Conservation (phyloP, 2,329 filamentous ascomycete genomes). For the Tolypocladium ophioglossoides region DNA sequence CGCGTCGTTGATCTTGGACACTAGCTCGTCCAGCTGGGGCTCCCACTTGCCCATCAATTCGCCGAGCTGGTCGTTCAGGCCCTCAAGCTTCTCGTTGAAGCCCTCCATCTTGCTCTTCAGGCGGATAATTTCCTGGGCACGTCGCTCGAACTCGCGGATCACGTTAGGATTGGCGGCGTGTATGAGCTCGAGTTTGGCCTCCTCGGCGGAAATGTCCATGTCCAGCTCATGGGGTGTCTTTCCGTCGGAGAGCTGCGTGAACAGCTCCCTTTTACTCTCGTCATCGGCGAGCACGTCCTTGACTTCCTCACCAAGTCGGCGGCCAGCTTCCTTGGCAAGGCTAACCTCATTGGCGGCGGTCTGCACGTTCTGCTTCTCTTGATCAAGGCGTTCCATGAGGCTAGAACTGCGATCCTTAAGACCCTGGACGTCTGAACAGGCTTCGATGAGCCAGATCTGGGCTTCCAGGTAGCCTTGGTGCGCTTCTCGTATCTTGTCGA, state of each 20-base stretch:
- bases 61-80: conserved; percentile 47
- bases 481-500: conserved; percentile 50
- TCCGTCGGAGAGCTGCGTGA: conserved; percentile 32
- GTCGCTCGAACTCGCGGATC: conserved; percentile 66
- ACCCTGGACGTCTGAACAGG: conserved; percentile 63
- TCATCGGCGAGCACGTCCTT: conserved; percentile 27
- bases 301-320: conserved; percentile 22
- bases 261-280: conserved; percentile 27
- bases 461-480: conserved; percentile 58
- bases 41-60: conserved; percentile 69
- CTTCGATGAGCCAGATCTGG: conserved; percentile 66
- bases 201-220: conserved; percentile 62
- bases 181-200: conserved; percentile 68
- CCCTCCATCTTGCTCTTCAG: conserved; percentile 47
- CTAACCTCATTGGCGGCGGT: conserved; percentile 28
- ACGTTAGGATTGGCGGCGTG: conserved; percentile 67
- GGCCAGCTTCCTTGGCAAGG: conserved; percentile 21
- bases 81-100: conserved; percentile 42
- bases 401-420: conserved; percentile 56
- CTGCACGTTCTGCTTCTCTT: conserved; percentile 26
- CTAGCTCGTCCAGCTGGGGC: conserved; percentile 65
- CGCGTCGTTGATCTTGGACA: conserved; percentile 74
- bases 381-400: conserved; percentile 42
- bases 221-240: conserved; percentile 55
- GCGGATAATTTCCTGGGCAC: conserved; percentile 58